Percentiles rank a stretch among this genome's conserved stretches.
phyloP scores from a whole-genome alignment of 495 filamentous ascomycete species.

The Neurospora sp. region DNA sequence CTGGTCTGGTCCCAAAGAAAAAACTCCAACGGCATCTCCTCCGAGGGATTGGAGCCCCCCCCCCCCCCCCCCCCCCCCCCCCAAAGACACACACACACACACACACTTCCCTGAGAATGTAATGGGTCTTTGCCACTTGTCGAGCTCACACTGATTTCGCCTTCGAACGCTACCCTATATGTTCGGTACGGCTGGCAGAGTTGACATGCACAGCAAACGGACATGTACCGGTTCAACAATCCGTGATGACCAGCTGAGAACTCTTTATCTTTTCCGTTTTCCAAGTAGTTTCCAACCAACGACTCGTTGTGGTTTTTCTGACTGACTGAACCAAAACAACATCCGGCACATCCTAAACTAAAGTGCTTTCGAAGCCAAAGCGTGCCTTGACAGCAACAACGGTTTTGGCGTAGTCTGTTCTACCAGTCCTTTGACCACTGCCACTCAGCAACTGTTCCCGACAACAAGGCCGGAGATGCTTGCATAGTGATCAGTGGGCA shows the following conservation, averaged over 20 bases:
- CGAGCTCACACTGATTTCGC: background rate
- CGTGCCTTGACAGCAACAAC: background rate
- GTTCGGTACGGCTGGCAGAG: background rate
- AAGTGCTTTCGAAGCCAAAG: background rate
- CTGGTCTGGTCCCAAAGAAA: background rate
- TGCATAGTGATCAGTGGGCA: no score
- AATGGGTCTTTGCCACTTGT: background rate
- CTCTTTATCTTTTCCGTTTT: background rate
- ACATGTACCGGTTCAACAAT: background rate
- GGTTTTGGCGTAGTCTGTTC: background rate
- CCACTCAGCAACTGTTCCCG: background rate
- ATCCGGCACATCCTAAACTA: background rate
- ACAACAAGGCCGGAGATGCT: background rate
- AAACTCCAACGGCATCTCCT: background rate
- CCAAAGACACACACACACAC: no score
- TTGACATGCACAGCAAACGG: background rate
- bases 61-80: no score
- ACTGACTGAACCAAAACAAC: background rate
- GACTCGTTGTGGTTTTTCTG: background rate
- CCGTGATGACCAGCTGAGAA: background rate
- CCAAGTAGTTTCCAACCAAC: background rate
- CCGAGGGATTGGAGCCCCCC: background rate
- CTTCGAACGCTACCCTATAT: background rate
- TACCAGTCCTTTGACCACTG: background rate
- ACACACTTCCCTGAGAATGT: background rate